Evolutionary conservation across 306 rosid species (phyloP), one percentile per base, ranked within the genome.

Genomic region (Herpetospermum pedunculosum): DNA sequence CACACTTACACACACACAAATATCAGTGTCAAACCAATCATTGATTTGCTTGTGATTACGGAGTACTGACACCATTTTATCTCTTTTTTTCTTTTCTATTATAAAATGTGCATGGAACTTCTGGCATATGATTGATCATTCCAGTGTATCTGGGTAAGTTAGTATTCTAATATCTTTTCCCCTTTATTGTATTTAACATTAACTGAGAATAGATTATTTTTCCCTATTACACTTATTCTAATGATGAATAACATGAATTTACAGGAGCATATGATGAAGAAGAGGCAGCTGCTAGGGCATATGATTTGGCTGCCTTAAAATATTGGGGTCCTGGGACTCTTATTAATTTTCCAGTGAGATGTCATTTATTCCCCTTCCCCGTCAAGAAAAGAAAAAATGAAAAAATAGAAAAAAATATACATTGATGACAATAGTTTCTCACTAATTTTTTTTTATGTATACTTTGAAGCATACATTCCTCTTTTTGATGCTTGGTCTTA

Each of bases 281-380:
- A 81, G 99, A 95, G 82, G 97, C 99, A 44, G 99, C 99, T 32
- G 99, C 99, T 63, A 85, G 99, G 87, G 99, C 99, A 29, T 95
- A 95, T 76, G 99, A 95, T 77, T 95, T 95, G 79, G 99, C 99
- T 72, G 99, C 99, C 81, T 82, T 95, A 64, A 95, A 95, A 82
- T 95, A 95, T 62, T 95, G 99, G 99, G 99, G 99, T 54, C 96
- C 99, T 15, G 99, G 99, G 67, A 91, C 97, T 72, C 97, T 91
- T 58, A 95, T 95, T 76, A 95, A 95, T 76, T 95, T 95, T 52
- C 97, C 99, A 1, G 99, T 95, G 82, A 88, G 97, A 81, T 58
- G 46, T 63, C 29, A 38, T 37, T 63, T 63, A 77, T 63, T 46
- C 37, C 26, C 28, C 57, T 29, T 15, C 26, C 30, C 47, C 48